Evolutionary conservation across 106 monocot genomes (phyloP).

Genomic region (Narthecium ossifragum): DNA sequence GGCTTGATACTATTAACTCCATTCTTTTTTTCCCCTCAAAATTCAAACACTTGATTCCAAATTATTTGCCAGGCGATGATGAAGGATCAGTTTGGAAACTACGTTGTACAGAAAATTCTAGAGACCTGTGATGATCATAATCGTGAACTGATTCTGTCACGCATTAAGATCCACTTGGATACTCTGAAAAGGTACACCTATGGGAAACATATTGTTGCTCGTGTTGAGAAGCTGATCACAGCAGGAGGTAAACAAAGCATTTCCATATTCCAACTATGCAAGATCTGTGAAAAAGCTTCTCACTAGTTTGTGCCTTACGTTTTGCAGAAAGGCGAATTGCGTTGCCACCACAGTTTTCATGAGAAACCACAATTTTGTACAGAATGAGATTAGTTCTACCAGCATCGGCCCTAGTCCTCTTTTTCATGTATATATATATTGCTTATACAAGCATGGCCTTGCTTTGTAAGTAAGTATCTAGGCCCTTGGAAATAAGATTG

Average conservation of each 20-base stretch:
- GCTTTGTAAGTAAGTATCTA: too few relatives aligned
- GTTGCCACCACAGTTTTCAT: not conserved
- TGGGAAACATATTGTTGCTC: constrained; percentile 31
- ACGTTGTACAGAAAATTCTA: constrained; percentile 30
- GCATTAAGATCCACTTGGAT: constrained; percentile 26
- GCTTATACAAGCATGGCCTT: too few relatives aligned
- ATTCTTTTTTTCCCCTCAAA: not conserved
- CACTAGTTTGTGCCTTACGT: not conserved
- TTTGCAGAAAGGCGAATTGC: constrained; percentile 6
- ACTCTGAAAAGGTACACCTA: constrained; percentile 26
- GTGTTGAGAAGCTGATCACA: constrained; percentile 23
- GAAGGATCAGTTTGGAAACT: constrained; percentile 39
- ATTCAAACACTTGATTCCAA: too few relatives aligned
- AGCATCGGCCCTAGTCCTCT: too few relatives aligned
- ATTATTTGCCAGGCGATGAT: constrained; percentile 22
- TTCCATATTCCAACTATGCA: not conserved
- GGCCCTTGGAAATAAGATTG: too few relatives aligned
- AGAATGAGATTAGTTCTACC: not conserved
- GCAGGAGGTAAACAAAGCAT: constrained; percentile 12
- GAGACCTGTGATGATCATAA: constrained; percentile 28
- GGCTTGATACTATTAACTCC: too few relatives aligned
- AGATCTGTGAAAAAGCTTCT: not conserved
- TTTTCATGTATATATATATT: too few relatives aligned
- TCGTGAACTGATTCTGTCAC: constrained; percentile 22
- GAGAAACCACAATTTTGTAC: constrained; percentile 10